Base-by-base conservation (phyloP, 176 grass and related monocot species). In the Panicum miliaceum region DNA sequence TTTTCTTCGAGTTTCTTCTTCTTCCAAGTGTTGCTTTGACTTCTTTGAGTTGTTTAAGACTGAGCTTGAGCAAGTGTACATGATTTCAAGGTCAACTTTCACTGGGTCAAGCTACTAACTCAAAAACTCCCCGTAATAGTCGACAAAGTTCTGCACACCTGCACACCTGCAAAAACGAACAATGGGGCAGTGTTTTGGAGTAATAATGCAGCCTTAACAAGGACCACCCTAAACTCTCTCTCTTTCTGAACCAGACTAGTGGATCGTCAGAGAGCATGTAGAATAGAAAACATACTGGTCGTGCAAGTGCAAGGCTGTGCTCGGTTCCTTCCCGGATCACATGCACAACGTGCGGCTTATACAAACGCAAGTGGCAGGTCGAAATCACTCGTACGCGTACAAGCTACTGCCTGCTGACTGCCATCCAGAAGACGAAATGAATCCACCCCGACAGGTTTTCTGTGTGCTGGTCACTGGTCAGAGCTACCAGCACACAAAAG, bases 311-410 rank as follows among this genome's bases (percentile, higher is more conserved):
- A 51, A 14, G 8, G 36, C 66, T 67, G 34, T 19, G 4, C 25
- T 9, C 19, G 7, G 16, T 4, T 41, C 40, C 40, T 20, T 10
- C 67, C 67, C 2, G 67, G 56, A 84, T 89, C 81, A 84, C 69
- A 68, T 61, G 87, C 34, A 75, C 59, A 80, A 75, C 76, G 82
- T 84, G 87, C 87, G 36, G 6, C 26, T 51, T 65, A n/a, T 56
- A 84, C 4, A 64, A 51, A 36, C 20, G n/a, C 66, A 69, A 19
- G 14, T 83, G 50, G 48, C 68, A 42, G 69, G 29, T 23, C 12
- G 69, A 12, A 81, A 85, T 85, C 68, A 84, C 45, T 71, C 40
- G 70, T 69, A 22, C 63, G 69, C 19, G 18, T 68, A 68, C 76
- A 76, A 40, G 27, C 5, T 19, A 20, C 5, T 19, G 73, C 53